Base-by-base conservation (phyloP, 345 rosid species). In the Schrenkiella parvula region DNA sequence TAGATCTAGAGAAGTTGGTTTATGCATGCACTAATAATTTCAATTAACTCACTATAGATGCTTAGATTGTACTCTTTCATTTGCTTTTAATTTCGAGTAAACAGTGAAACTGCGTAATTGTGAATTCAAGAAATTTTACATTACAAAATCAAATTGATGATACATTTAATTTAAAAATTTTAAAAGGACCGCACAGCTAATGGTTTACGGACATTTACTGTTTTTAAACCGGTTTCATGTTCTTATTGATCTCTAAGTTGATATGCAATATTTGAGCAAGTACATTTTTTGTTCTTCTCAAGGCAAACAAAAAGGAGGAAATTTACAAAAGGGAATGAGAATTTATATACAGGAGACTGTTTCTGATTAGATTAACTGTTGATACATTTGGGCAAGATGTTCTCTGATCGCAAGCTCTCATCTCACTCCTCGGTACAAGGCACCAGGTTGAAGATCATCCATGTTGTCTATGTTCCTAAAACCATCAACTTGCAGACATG, bases 381-480 rank as follows among this genome's bases (percentile, higher is more conserved):
- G 70, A 72, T 34, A 18, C 11, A 34, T 38, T 18, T 53, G 70
- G 29, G 44, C 8, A 54, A 43, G 22, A 34, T 35, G 51, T 57
- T 42, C 29, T 41, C 31, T 31, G 50, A 68, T 68, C 54, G 32
- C 22, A 14, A 48, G 6, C 43, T 58, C 65, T 88, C 82, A 88
- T 73, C 72, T 84, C 48, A 84, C 84, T 21, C 98, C 98, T 3
- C 97, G 87, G 62, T 95, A 95, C 29, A 89, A 59, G 0, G 81
- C 89, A 75, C 91, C 90, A 1, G 90, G 85, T 61, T 88, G 89
- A 78, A 95, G 88, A 75, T 95, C 98, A 71, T 95, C 98, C 93
- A 95, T 88, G 68, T 80, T 88, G 47, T 92, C 91, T 18, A 90
- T 64, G 74, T 82, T 88, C 80, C 96, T 84, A 71, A 87, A 91